These are phyloP conservation scores for Rhodotorula sphaerocarpa DNA, from an alignment of 768 basidiomycete species.

Conservation along the genomic window DNA sequence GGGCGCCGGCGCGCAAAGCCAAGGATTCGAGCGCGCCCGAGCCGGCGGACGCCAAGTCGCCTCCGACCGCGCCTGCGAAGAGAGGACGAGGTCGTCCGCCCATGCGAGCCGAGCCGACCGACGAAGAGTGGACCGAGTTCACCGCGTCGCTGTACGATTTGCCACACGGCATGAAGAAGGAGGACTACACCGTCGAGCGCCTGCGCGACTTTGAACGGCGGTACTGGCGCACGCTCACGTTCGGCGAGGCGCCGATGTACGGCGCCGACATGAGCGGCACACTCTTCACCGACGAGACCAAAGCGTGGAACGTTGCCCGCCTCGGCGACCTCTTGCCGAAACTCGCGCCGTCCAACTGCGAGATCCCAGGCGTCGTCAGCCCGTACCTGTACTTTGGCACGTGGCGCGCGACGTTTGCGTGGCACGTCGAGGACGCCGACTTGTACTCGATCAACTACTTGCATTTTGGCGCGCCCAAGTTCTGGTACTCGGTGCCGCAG, in stretches of 20 bases:
- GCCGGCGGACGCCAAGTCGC: background rate
- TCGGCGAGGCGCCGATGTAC: slow-evolving; percentile 91
- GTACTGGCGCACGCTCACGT: slow-evolving; percentile 83
- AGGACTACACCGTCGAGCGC: slow-evolving; percentile 80
- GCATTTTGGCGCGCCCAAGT: slow-evolving; percentile 88
- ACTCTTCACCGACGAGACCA: slow-evolving; percentile 63
- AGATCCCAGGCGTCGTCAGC: slow-evolving; percentile 89
- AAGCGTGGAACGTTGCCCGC: slow-evolving; percentile 85
- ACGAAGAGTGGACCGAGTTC: slow-evolving; percentile 37
- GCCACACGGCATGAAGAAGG: slow-evolving; percentile 44
- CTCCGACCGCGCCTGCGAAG: background rate
- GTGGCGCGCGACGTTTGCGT: slow-evolving; percentile 98
- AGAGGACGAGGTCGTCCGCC: background rate
- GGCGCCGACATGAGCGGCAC: slow-evolving; percentile 82
- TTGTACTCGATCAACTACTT: slow-evolving; percentile 98
- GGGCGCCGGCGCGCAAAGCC: slow-evolving; percentile 8
- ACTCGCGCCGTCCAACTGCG: slow-evolving; percentile 60
- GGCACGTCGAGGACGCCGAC: slow-evolving; percentile 99
- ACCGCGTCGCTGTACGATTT: slow-evolving; percentile 27
- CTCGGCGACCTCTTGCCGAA: slow-evolving; percentile 79
- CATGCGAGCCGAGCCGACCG: slow-evolving; percentile 21
- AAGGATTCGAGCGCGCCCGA: background rate
- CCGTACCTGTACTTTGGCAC: slow-evolving; percentile 98
- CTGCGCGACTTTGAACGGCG: slow-evolving; percentile 78
- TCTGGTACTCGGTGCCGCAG: slow-evolving; percentile 95